These are phyloP conservation scores for Coemansia sp. DNA, from an alignment of 192 early-diverging fungal species.

Conservation along the genomic window DNA sequence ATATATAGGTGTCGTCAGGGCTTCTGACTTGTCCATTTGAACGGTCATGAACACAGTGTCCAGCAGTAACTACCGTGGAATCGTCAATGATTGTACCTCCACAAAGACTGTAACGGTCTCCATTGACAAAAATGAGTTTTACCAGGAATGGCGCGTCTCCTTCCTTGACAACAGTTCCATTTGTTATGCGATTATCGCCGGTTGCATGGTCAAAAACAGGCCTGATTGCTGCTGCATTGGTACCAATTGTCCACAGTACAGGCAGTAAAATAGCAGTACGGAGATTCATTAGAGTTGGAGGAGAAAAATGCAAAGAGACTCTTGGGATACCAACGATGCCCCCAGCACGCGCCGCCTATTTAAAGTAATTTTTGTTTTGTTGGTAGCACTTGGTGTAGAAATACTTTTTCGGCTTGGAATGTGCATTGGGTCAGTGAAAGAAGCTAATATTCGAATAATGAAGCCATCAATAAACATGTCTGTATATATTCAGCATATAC, in stretches of 20 bases:
- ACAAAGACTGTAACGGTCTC: conserved; percentile 19
- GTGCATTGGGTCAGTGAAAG: not conserved
- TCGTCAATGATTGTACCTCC: conserved; percentile 46
- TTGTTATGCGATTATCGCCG: conserved; percentile 40
- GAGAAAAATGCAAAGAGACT: too few relatives aligned
- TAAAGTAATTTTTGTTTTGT: too few relatives aligned
- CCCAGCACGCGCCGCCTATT: too few relatives aligned
- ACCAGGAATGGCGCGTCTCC: conserved; percentile 38
- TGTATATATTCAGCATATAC: not conserved
- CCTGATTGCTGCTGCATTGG: not conserved
- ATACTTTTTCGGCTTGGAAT: not conserved
- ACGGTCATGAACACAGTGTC: conserved; percentile 27
- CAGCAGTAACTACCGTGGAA: conserved; percentile 40
- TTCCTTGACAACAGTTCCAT: conserved; percentile 30
- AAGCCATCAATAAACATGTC: not conserved
- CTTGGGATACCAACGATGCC: too few relatives aligned
- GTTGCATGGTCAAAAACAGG: not conserved
- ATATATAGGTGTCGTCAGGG: conserved; percentile 15
- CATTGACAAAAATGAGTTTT: conserved; percentile 7
- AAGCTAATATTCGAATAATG: not conserved
- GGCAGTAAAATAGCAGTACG: not conserved
- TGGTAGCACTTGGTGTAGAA: too few relatives aligned
- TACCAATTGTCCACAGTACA: not conserved
- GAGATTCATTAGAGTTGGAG: not conserved
- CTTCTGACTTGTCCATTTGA: not conserved